These are phyloP conservation scores for Toxicodendron radicans DNA, from an alignment of 345 rosid species.

Conservation along the genomic window DNA sequence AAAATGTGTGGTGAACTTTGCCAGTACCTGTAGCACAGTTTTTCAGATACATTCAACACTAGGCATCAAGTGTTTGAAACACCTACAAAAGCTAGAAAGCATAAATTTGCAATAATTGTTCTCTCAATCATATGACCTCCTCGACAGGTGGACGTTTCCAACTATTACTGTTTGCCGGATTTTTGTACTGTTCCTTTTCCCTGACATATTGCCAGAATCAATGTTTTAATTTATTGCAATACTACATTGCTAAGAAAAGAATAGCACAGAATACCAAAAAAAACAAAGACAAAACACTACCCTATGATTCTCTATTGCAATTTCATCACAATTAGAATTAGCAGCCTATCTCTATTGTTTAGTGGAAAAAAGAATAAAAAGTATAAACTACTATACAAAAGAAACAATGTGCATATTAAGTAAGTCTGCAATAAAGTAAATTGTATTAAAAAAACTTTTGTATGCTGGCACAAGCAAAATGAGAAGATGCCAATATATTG, in stretches of 20 bases:
- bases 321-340: too few species aligned
- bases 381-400: background rate
- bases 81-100: conserved; percentile 7
- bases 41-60: conserved; percentile 9
- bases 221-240: conserved; percentile 13
- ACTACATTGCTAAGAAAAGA: background rate
- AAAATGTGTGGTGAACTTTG: conserved; percentile 72
- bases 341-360: too few species aligned
- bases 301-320: too few species aligned
- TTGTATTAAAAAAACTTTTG: background rate
- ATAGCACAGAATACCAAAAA: background rate
- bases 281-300: too few species aligned
- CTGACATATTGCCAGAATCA: conserved; percentile 38
- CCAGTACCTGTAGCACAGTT: conserved; percentile 52
- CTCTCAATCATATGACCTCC: conserved; percentile 54
- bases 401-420: background rate
- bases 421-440: background rate
- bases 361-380: background rate
- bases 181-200: conserved; percentile 83
- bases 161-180: conserved; percentile 40
- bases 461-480: background rate
- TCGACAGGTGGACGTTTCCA: conserved; percentile 87
- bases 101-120: conserved; percentile 9
- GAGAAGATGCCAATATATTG: background rate
- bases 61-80: conserved; percentile 8